Conservation (phyloP, 495 filamentous ascomycete species). For the Xylaria flabelliformis region DNA sequence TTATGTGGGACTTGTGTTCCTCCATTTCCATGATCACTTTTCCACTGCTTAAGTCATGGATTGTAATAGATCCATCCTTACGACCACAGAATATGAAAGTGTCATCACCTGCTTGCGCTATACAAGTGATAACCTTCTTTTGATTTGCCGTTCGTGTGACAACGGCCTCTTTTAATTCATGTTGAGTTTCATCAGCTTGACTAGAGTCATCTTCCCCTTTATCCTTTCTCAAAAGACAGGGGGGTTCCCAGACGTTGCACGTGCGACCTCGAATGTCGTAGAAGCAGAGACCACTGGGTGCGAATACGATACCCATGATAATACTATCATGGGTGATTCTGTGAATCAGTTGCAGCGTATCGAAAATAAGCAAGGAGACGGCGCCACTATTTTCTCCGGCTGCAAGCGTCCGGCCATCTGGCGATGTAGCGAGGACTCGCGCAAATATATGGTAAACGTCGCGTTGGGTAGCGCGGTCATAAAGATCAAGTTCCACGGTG, state of each 20-base stretch:
- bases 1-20: constrained; percentile 30
- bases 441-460: no score
- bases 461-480: no score
- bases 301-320: no score
- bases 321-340: no score
- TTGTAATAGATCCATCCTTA: constrained; percentile 34
- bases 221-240: constrained; percentile 33
- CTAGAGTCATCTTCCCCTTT: constrained; percentile 33
- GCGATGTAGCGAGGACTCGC: no score
- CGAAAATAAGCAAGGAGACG: no score
- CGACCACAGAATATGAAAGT: constrained; percentile 34
- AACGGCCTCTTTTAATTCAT: constrained; percentile 14
- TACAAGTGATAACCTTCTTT: constrained; percentile 26
- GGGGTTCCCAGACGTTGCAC: constrained; percentile 37
- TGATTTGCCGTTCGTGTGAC: neutral
- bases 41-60: constrained; percentile 28
- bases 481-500: no score
- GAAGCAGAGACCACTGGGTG: constrained; percentile 22
- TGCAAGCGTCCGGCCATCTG: no score
- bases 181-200: constrained; percentile 30
- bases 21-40: constrained; percentile 28
- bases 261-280: constrained; percentile 31
- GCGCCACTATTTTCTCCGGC: no score
- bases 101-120: constrained; percentile 28
- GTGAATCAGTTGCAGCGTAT: no score